A percentile compares a stretch with the other conserved stretches of the same genome.
phyloP scores from a whole-genome alignment of 257 asterid species.

The Nyctanthes arbortristis region DNA sequence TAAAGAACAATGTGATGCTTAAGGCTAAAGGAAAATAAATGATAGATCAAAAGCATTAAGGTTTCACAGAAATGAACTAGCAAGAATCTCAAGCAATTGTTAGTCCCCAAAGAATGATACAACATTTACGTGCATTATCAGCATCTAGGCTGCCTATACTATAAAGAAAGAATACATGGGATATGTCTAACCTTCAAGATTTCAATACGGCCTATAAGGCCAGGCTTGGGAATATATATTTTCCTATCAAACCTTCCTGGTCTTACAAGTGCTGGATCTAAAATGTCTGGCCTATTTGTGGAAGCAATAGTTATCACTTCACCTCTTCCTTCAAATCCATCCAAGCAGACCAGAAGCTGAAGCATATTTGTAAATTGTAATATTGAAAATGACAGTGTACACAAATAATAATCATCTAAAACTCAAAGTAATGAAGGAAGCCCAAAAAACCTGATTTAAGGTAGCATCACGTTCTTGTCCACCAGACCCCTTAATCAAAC shows the following conservation, averaged over 20 bases:
- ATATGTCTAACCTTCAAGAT: conserved; percentile 66
- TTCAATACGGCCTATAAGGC: conserved; percentile 83
- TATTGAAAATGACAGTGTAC: conserved; percentile 26
- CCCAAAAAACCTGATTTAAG: conserved; percentile 75
- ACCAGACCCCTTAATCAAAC: conserved; percentile 88
- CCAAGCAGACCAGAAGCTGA: conserved; percentile 95
- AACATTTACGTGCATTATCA: not conserved
- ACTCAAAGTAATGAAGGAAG: conserved; percentile 18
- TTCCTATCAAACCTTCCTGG: conserved; percentile 97
- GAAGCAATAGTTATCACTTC: conserved; percentile 98
- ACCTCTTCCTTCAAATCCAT: conserved; percentile 99
- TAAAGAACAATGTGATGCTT: not conserved
- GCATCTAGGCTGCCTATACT: not conserved
- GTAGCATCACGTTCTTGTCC: conserved; percentile 99
- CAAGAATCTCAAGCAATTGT: not conserved
- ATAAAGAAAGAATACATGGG: not conserved
- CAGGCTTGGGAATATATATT: conserved; percentile 90
- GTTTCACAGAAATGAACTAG: not conserved
- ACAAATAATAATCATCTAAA: conserved; percentile 21
- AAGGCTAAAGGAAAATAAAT: conserved; percentile 7
- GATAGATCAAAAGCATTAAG: not conserved
- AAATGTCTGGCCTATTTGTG: conserved; percentile 93
- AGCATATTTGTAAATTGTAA: conserved; percentile 32
- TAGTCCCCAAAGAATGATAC: not conserved
- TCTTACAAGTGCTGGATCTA: conserved; percentile 96